These are phyloP conservation scores for Cladochytrium replicatum DNA, from an alignment of 192 early-diverging fungal genomes.

Conservation along the genomic window DNA sequence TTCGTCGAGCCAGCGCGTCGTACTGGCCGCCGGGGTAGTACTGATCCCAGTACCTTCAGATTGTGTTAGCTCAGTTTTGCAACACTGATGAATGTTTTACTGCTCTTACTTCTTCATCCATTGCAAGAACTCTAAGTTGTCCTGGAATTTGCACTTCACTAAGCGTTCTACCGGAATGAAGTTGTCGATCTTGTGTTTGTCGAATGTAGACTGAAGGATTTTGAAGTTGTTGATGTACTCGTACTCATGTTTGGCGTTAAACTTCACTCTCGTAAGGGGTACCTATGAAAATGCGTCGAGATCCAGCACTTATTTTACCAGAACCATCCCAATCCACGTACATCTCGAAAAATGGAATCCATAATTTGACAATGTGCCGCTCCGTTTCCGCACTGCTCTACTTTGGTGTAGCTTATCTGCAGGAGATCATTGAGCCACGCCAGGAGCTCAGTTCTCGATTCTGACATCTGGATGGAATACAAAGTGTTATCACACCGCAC, in stretches of 20 bases:
- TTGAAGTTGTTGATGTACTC: conserved; percentile 95
- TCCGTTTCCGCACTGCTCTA: conserved; percentile 91
- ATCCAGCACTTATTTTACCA: too few species aligned
- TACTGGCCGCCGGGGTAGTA: conserved; percentile 76
- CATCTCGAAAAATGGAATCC: conserved; percentile 57
- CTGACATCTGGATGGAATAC: conserved; percentile 71
- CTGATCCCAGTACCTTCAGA: conserved; percentile 71
- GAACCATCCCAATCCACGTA: too few species aligned
- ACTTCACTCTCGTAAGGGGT: conserved; percentile 84
- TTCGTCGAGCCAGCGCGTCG: conserved; percentile 66
- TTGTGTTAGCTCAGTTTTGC: too few species aligned
- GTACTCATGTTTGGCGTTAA: conserved; percentile 88
- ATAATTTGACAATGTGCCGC: conserved; percentile 71
- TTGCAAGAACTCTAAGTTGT: conserved; percentile 97
- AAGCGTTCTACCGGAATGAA: conserved; percentile 82
- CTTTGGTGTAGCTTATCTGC: conserved; percentile 79
- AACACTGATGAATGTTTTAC: background rate
- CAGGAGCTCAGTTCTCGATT: conserved; percentile 83
- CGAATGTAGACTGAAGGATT: conserved; percentile 77
- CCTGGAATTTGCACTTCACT: conserved; percentile 94
- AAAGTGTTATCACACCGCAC: too few species aligned
- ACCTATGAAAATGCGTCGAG: too few species aligned
- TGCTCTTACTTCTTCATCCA: conserved; percentile 68
- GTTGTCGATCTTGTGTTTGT: conserved; percentile 89
- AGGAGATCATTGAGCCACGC: conserved; percentile 92